Conservation (phyloP, 1,284 basidiomycete genomes). For the Sanghuangporus sanghuang region DNA sequence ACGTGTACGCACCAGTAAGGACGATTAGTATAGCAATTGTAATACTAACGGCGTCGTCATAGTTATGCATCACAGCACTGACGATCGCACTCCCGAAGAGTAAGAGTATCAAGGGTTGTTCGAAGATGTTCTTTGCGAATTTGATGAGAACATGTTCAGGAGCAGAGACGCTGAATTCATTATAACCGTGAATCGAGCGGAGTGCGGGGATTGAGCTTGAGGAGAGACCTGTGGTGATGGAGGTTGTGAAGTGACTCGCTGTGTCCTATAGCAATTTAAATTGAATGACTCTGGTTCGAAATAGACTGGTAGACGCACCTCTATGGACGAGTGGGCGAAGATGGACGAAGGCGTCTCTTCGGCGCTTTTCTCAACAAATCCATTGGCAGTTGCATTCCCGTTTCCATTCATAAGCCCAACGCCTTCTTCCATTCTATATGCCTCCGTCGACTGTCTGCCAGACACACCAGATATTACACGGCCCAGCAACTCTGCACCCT, state of each 20-base stretch:
- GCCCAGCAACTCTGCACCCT: conserved; percentile 30
- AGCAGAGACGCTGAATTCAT: conserved; percentile 88
- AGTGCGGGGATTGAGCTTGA: conserved; percentile 62
- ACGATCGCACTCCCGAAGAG: conserved; percentile 85
- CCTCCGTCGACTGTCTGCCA: conserved; percentile 18
- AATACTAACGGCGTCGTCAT: conserved; percentile 93
- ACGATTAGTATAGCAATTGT: conserved; percentile 93
- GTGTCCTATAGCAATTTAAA: conserved; percentile 45
- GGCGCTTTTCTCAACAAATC: conserved; percentile 25
- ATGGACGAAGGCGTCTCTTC: conserved; percentile 50
- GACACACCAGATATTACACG: conserved; percentile 39
- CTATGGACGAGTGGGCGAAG: conserved; percentile 50
- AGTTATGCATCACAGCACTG: conserved; percentile 87
- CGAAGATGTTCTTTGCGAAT: conserved; percentile 91
- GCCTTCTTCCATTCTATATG: conserved; percentile 19
- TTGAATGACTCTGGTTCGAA: not conserved
- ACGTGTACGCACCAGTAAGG: conserved; percentile 73
- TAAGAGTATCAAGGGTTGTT: conserved; percentile 87
- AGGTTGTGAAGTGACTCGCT: conserved; percentile 61
- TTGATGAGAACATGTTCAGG: conserved; percentile 81
- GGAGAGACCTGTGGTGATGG: conserved; percentile 56
- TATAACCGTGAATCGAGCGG: conserved; percentile 74
- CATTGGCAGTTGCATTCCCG: conserved; percentile 24
- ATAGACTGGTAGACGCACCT: conserved; percentile 38
- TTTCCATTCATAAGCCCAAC: conserved; percentile 23